phyloP scores from a whole-genome alignment of 2,329 filamentous ascomycete genomes.

The Blastomyces parvus region DNA sequence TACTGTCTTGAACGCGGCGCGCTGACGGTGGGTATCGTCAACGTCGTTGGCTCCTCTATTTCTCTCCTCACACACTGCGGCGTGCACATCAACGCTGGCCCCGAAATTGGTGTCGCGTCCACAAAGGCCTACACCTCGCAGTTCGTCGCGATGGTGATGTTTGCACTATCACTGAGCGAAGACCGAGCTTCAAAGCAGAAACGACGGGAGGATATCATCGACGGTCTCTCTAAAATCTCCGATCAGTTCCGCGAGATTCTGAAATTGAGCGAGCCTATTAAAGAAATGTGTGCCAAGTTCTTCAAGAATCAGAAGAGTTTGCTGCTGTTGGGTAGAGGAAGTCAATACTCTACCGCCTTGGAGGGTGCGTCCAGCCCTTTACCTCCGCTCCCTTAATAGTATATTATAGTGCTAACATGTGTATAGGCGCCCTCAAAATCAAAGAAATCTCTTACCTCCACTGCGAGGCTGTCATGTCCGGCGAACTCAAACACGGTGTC shows the following conservation, averaged over 20 bases:
- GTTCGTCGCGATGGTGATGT: conserved; percentile 99
- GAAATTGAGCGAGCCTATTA: conserved; percentile 85
- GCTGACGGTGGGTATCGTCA: conserved; percentile 94
- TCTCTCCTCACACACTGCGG: conserved; percentile 98
- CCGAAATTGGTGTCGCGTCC: conserved; percentile 96
- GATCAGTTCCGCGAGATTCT: conserved; percentile 87
- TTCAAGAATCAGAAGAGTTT: conserved; percentile 98
- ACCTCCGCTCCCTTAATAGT: conserved; percentile 11
- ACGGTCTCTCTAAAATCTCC: conserved; percentile 78
- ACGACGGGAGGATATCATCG: conserved; percentile 91
- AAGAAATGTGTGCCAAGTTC: conserved; percentile 80
- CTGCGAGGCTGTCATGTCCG: conserved; percentile 99
- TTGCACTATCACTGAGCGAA: conserved; percentile 89
- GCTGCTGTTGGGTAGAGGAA: conserved; percentile 84
- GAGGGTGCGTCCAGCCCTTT: conserved; percentile 51
- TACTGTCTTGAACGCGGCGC: conserved; percentile 98
- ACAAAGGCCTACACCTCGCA: conserved; percentile 99
- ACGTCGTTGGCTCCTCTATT: conserved; percentile 96
- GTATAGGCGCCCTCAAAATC: conserved; percentile 78
- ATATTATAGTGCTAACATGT: background rate
- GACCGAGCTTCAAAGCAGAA: conserved; percentile 90
- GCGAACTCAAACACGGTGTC: conserved; percentile 98
- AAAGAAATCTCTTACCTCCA: conserved; percentile 99
- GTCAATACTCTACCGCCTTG: conserved; percentile 92
- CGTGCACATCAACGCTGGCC: conserved; percentile 98